phyloP scores from a whole-genome alignment of 2,329 filamentous ascomycete genomes.

The Elsinoe perseae region DNA sequence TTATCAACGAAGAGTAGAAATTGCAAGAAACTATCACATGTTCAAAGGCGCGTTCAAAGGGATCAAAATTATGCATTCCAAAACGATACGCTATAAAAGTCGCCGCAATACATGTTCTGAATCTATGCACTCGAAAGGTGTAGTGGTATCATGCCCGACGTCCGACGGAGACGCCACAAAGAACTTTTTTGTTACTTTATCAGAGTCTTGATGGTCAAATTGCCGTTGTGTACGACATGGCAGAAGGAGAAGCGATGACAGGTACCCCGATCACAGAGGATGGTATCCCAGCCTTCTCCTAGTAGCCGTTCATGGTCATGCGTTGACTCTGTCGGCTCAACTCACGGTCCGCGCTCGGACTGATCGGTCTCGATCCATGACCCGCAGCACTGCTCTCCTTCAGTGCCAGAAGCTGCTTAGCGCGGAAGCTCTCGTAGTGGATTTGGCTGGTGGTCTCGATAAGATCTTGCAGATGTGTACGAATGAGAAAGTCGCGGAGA shows the following conservation, averaged over 20 bases:
- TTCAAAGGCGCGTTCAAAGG: background rate
- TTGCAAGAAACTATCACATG: no score
- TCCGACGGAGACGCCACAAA: conserved; percentile 11
- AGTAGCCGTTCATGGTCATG: conserved; percentile 99
- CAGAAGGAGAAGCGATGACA: background rate
- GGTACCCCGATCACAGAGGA: background rate
- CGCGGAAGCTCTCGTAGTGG: conserved; percentile 99
- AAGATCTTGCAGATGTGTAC: conserved; percentile 95
- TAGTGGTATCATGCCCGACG: conserved; percentile 14
- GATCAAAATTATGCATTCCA: conserved; percentile 8
- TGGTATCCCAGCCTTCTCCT: conserved; percentile 31
- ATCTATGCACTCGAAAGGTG: conserved; percentile 13
- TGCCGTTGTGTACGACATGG: background rate
- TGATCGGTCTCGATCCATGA: conserved; percentile 81
- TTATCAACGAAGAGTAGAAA: no score
- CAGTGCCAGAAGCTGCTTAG: conserved; percentile 93
- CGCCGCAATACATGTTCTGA: conserved; percentile 8
- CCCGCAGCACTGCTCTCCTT: conserved; percentile 95
- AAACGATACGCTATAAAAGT: conserved; percentile 8
- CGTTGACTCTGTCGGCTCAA: conserved; percentile 94
- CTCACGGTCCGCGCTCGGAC: conserved; percentile 87
- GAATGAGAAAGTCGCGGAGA: conserved; percentile 94
- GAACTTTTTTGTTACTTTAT: background rate
- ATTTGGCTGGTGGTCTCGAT: conserved; percentile 99
- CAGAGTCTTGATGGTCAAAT: background rate